These are phyloP conservation scores for Parsonsia alboflavescens DNA, from an alignment of 257 asterid genomes.

Conservation along the genomic window DNA sequence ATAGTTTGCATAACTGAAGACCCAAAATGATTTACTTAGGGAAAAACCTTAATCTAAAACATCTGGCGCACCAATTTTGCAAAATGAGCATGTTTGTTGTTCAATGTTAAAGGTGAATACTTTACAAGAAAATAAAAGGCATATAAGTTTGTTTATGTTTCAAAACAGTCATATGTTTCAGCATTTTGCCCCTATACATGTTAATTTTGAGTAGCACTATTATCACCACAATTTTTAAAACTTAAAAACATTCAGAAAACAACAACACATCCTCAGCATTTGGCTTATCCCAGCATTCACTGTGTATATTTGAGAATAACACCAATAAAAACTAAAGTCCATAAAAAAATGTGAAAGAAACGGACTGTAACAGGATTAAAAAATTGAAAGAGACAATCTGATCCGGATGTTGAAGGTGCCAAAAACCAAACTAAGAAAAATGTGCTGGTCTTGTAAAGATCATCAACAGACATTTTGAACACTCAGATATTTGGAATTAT, in stretches of 20 bases:
- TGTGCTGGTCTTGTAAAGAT: neutral
- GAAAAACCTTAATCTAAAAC: too few relatives aligned
- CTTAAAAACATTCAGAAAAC: neutral
- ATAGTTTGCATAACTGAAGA: too few relatives aligned
- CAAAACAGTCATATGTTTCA: neutral
- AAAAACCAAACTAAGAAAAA: neutral
- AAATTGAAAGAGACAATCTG: neutral
- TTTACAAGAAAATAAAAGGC: neutral
- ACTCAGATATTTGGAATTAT: neutral
- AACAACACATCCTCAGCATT: neutral
- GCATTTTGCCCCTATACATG: neutral
- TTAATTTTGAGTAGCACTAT: neutral
- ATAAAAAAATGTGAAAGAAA: neutral
- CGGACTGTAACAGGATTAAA: neutral
- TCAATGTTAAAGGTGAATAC: neutral
- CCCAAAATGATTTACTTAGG: neutral
- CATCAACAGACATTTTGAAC: neutral
- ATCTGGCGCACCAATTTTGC: neutral
- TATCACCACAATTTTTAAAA: neutral
- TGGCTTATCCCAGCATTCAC: neutral
- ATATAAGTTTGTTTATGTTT: neutral
- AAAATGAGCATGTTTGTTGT: neutral
- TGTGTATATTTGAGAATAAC: neutral
- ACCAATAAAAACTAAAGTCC: neutral
- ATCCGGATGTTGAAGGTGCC: too few relatives aligned